Conservation (phyloP, 164 flowering plant genomes). For the Buxus sempervirens region DNA sequence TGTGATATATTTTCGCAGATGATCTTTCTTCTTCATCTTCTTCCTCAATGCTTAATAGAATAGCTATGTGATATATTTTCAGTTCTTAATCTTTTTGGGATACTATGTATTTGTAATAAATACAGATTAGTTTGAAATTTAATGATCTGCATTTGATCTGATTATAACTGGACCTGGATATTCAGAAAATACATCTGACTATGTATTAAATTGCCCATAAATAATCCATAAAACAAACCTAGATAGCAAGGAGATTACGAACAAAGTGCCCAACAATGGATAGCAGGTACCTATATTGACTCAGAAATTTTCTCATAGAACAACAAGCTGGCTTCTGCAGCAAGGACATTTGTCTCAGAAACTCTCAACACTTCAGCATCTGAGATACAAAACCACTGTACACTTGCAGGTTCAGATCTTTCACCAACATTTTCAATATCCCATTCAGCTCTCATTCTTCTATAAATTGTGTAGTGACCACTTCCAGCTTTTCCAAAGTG, state of each 20-base stretch:
- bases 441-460: constrained; percentile 37
- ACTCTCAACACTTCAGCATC: constrained; percentile 60
- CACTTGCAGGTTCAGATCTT: constrained; percentile 7
- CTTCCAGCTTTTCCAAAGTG: constrained; percentile 78
- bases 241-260: not conserved
- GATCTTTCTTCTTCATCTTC: too few species aligned
- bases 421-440: constrained; percentile 22
- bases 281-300: constrained; percentile 8
- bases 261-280: not conserved
- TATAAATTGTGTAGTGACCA: constrained; percentile 90
- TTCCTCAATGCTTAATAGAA: too few species aligned
- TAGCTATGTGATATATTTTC: too few species aligned
- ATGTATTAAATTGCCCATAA: too few species aligned
- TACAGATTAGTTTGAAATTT: too few species aligned
- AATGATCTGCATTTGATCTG: too few species aligned
- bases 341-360: constrained; percentile 63
- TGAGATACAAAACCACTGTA: constrained; percentile 70
- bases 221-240: too few species aligned
- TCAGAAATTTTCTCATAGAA: constrained; percentile 64
- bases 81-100: too few species aligned
- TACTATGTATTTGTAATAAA: too few species aligned
- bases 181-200: too few species aligned
- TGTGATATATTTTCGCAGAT: too few species aligned
- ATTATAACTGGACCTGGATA: too few species aligned
- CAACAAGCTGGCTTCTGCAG: constrained; percentile 80